Conservation (phyloP, 352 stramenopile genomes). For the Phytophthora foliorum region DNA sequence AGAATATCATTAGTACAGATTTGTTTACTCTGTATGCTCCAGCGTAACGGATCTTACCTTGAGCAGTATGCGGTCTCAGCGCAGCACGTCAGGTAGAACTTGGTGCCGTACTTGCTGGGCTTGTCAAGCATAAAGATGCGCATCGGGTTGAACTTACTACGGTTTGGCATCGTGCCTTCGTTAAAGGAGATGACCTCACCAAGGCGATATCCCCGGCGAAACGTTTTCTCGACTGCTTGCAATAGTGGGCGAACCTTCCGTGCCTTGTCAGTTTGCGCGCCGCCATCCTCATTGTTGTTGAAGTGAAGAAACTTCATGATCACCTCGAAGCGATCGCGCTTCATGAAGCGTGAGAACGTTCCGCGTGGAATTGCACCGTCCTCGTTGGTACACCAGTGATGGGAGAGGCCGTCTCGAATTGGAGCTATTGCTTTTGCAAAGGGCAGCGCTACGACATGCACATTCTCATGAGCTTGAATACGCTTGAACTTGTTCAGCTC, state of each 20-base stretch:
- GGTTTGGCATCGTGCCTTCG: slow-evolving; percentile 33
- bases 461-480: slow-evolving; percentile 23
- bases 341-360: slow-evolving; percentile 29
- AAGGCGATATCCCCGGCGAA: slow-evolving; percentile 23
- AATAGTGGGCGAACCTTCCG: slow-evolving; percentile 29
- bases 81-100: slow-evolving; percentile 39
- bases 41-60: slow-evolving; percentile 10
- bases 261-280: background rate
- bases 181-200: slow-evolving; percentile 26
- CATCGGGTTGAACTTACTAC: slow-evolving; percentile 33
- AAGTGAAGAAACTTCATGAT: slow-evolving; percentile 34
- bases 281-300: slow-evolving; percentile 18
- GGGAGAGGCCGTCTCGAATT: slow-evolving; percentile 3
- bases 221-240: slow-evolving; percentile 30
- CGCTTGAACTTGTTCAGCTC: slow-evolving; percentile 15
- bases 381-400: slow-evolving; percentile 14
- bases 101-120: slow-evolving; percentile 30
- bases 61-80: slow-evolving; percentile 22
- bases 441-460: slow-evolving; percentile 11
- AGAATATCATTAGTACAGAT: slow-evolving; percentile 8
- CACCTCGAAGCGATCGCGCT: slow-evolving; percentile 18
- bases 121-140: slow-evolving; percentile 30
- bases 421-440: slow-evolving; percentile 15
- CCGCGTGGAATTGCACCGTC: slow-evolving; percentile 26
- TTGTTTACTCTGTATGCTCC: slow-evolving; percentile 6